Base-by-base conservation (phyloP, 148 eudicot genomes). In the Talinum fruticosum region DNA sequence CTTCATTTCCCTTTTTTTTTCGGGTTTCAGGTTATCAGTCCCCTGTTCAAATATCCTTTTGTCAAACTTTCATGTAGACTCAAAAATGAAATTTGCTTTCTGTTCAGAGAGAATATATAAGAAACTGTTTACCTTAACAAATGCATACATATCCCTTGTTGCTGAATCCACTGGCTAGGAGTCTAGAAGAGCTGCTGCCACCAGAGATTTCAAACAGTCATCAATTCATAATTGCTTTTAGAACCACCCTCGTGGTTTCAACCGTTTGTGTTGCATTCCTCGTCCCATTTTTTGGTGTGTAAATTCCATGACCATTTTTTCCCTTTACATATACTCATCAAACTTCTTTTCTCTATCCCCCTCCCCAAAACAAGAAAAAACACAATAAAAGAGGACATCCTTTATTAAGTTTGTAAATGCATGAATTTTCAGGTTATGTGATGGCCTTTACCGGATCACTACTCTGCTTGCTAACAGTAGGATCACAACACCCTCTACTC, bases 361-460 rank as follows among this genome's bases (percentile, higher is more conserved):
- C 2, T 5, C 23, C 12, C 23, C 18, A 18, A 37, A 19, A 36
- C 29, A 32, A 13, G 1, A 32, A n/a, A n/a, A n/a, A n/a, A n/a
- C n/a, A n/a, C n/a, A n/a, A n/a, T 4, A 66, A 66, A 33, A n/a
- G 35, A 19, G 13, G 51, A n/a, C 73, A 47, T 32, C 74, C n/a
- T 29, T 28, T 14, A 41, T 38, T 54, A 16, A 15, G 19, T 28
- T 33, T 18, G 15, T 2, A 37, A 78, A 64, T 66, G 67, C 66
- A n/a, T 71, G 13, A 44, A 26, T 77, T 84, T n/a, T 76, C 89
- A 92, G 97, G 94, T 80, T 85, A 86, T 57, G 87, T 92, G 79
- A 92, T 92, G 97, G 85, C 97, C 65, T 79, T 92, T 32, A 74
- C 89, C 53, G 97, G 97, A 69, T 92, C 97, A 28, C 82, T 92